Evolutionary conservation across 306 rosid species (phyloP), one percentile per base, ranked within the genome.

Genomic region (Acacia acuminata): DNA sequence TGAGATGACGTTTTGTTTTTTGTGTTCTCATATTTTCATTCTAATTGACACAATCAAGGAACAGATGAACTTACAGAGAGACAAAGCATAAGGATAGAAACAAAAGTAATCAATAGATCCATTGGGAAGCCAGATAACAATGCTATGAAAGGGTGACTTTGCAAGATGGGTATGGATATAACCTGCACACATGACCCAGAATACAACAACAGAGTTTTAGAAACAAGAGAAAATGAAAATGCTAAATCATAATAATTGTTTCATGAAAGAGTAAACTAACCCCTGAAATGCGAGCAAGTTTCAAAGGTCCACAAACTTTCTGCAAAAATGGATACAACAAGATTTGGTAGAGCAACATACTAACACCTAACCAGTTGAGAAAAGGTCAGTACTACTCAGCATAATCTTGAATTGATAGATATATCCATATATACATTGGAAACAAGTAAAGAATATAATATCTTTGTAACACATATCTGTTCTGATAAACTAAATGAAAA

Each of bases 161-260:
- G 85, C 88, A 94, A 53, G 74, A 91, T 71, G 4, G 97, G 98
- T 77, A 94, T 91, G 8, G 88, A 78, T 79, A 92, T 34, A 56
- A 60, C 79, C 97, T 94, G 90, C 85, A 90, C 44, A 43, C 5
- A 17, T 16, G 16, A 30, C 66, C 75, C 22, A 47, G 20, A 55
- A 55, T 32, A 30, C n/a, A 75, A 58, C 7, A 60, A 0, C 7
- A 72, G 27, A 72, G 34, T 43, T 81, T 20, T 69, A 70, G 12
- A 65, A 25, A 60, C 53, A 10, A 70, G 3, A 56, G 12, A 20
- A 56, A 56, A 56, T n/a, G 64, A 19, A n/a, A n/a, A 56, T 56
- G 27, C 25, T 8, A 11, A 20, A 55, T 53, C 24, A 55, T 20
- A 55, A 24, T 20, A 20, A 55, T 20, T 19, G 25, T 20, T 55